Conservation (phyloP, 1,139 yeast genomes). For the Hansenula anomala region DNA sequence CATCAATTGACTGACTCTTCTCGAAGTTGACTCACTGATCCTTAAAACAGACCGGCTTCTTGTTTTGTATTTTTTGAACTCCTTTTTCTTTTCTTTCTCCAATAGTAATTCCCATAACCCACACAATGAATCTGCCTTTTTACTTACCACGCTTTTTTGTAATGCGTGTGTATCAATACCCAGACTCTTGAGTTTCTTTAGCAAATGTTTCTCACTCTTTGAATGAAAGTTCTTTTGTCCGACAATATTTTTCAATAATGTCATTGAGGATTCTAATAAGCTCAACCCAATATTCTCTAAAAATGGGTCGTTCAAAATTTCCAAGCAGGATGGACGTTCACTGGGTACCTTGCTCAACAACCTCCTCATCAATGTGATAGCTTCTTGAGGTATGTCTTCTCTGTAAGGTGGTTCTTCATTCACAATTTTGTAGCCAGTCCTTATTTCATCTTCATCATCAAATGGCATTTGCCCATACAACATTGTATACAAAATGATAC, state of each 20-base stretch:
- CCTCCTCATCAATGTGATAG: slow-evolving; percentile 43
- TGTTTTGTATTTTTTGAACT: slow-evolving; percentile 37
- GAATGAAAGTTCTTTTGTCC: slow-evolving; percentile 46
- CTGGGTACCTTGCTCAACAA: slow-evolving; percentile 66
- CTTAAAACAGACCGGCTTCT: slow-evolving; percentile 48
- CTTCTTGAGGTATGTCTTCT: slow-evolving; percentile 42
- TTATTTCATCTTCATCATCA: slow-evolving; percentile 69
- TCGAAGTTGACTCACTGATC: slow-evolving; percentile 22
- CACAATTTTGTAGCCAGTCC: slow-evolving; percentile 57
- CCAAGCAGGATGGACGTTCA: slow-evolving; percentile 55
- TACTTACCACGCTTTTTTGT: slow-evolving; percentile 53
- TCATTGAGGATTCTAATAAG: slow-evolving; percentile 36
- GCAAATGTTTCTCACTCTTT: slow-evolving; percentile 57
- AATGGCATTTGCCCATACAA: slow-evolving; percentile 88
- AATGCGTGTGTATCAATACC: slow-evolving; percentile 66
- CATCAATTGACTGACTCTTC: slow-evolving; percentile 23
- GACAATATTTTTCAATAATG: slow-evolving; percentile 38
- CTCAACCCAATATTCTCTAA: slow-evolving; percentile 44
- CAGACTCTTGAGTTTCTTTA: slow-evolving; percentile 59
- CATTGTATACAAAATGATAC: slow-evolving; percentile 88
- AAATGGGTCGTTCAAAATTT: slow-evolving; percentile 59
- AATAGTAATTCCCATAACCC: slow-evolving; percentile 78
- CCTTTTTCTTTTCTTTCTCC: slow-evolving; percentile 53
- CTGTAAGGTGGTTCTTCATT: slow-evolving; percentile 58
- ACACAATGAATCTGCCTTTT: slow-evolving; percentile 72